Conservation (phyloP, 1,284 basidiomycete species). For the Trametes pubescens region DNA sequence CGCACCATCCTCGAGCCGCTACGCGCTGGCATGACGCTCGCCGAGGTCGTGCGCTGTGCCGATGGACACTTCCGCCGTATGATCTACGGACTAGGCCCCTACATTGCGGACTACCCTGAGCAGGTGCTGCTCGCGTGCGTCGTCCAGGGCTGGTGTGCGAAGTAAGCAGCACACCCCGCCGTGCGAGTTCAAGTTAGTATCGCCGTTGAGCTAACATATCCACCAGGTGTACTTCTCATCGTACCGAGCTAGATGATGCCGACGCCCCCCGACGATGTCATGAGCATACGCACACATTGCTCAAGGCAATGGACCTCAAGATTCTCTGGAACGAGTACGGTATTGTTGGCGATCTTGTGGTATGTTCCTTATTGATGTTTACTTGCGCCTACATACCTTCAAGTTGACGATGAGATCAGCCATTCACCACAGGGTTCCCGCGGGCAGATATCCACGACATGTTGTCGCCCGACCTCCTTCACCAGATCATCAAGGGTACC, state of each 20-base stretch:
- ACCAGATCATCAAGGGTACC: constrained; percentile 16
- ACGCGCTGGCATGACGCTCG: neutral
- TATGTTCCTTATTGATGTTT: neutral
- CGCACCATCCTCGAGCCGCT: neutral
- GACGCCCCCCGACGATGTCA: constrained; percentile 6
- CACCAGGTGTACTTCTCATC: constrained; percentile 19
- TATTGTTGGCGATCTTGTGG: constrained; percentile 29
- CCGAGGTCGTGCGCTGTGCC: neutral
- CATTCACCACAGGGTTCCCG: constrained; percentile 17
- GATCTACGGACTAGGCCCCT: neutral
- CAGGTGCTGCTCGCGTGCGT: neutral
- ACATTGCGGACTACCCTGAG: neutral
- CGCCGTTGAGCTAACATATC: neutral
- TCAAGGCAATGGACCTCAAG: constrained; percentile 13
- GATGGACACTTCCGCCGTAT: neutral
- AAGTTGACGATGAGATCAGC: constrained; percentile 3
- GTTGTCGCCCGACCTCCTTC: constrained; percentile 18
- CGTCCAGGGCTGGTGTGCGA: neutral
- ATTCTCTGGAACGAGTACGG: constrained; percentile 32
- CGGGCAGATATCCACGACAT: constrained; percentile 20
- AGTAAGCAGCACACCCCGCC: neutral
- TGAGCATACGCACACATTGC: constrained; percentile 20
- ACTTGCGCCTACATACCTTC: neutral
- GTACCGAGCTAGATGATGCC: constrained; percentile 18
- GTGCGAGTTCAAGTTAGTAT: too few species aligned